These are phyloP conservation scores for Phytophthora cactorum DNA, from an alignment of 352 stramenopile species.

Conservation along the genomic window DNA sequence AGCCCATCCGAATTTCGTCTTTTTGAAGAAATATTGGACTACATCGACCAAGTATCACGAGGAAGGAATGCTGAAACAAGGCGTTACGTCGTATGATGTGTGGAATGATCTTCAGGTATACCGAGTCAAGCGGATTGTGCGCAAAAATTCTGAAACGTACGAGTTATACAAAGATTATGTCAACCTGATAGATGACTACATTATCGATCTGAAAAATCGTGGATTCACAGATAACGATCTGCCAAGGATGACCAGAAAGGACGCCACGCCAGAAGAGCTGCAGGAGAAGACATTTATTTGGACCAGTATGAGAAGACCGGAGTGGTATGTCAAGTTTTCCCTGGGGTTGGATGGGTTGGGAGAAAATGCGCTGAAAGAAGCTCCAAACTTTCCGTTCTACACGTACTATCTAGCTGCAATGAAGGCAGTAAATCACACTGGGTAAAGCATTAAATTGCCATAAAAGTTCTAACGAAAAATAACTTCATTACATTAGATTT, in stretches of 20 bases:
- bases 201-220: background rate
- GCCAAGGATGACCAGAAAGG: slow-evolving; percentile 7
- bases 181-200: slow-evolving; percentile 15
- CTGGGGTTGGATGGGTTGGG: slow-evolving; percentile 21
- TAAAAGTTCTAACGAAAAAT: too few relatives aligned
- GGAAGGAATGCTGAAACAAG: slow-evolving; percentile 16
- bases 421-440: background rate
- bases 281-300: slow-evolving; percentile 14
- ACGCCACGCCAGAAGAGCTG: background rate
- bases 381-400: slow-evolving; percentile 12
- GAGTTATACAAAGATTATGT: slow-evolving; percentile 15
- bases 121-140: background rate
- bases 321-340: slow-evolving; percentile 19
- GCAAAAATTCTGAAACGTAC: background rate
- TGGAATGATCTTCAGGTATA: slow-evolving; percentile 9
- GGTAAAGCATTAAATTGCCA: background rate
- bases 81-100: slow-evolving; percentile 4
- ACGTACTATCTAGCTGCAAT: slow-evolving; percentile 6
- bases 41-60: slow-evolving; percentile 1
- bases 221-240: background rate
- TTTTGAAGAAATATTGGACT: background rate
- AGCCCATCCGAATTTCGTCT: slow-evolving; percentile 10
- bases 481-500: too few relatives aligned
- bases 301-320: slow-evolving; percentile 5
- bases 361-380: slow-evolving; percentile 10